Base-by-base conservation (phyloP, 2,329 filamentous ascomycete genomes). In the Pseudogymnoascus sp. region DNA sequence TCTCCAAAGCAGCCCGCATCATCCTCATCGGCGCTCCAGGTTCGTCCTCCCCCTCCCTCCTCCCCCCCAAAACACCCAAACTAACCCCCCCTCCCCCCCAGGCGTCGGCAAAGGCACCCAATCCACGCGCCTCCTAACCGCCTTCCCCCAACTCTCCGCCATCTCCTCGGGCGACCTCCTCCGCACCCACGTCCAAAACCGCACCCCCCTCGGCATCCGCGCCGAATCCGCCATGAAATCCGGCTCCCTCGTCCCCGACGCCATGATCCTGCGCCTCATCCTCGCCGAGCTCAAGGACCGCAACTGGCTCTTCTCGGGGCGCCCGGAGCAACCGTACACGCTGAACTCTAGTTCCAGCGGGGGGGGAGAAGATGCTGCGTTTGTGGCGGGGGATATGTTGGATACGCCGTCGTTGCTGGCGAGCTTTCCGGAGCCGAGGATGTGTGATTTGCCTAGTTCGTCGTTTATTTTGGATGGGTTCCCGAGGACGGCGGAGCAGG, bases 391-490 rank as follows among this genome's bases (percentile, higher is more conserved):
- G 57, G 67, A 72, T 39, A 63, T 41, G 31, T 70, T 71, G 62
- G 68, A 72, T 21, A 70, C 69, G 14, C 69, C 69, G 10, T 71
- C 73, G 4, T 69, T 74, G 13, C 74, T 71, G 71, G 73, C 63
- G 60, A 67, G 73, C 11, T 74, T 79, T 65, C 63, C 71, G 65
- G 77, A 72, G 65, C 77, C 77, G 31, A 76, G 77, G 63, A 79
- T 81, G 54, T 86, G 87, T 60, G 83, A 95, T 45, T 83, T 89
- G 67, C 90, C 92, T 0, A 80, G 85, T 0, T 92, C 92, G 7
- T 96, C 92, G 0, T 98, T 97, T 76, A 90, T 99, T 68, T 88
- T 99, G 62, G 95, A 99, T 75, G 95, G 95, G 14, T 99, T 98
- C 77, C 95, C 95, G 1, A 89, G 95, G 68, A 99, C 91, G 6